phyloP scores from a whole-genome alignment of 2,329 filamentous ascomycete genomes.

The Diaporthe sp. region DNA sequence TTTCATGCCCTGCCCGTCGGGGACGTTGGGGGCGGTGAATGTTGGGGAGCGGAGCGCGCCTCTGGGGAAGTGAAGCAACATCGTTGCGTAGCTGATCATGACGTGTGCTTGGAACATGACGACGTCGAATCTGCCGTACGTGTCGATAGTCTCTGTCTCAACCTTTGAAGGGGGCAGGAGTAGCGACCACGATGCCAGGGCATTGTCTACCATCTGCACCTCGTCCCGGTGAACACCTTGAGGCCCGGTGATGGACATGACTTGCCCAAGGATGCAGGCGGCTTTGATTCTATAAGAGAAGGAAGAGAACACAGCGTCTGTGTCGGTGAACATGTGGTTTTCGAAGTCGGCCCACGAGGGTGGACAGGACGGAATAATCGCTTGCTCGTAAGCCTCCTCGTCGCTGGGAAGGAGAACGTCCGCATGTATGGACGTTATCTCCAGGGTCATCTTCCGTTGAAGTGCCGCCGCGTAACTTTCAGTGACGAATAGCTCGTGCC shows the following conservation, averaged over 20 bases:
- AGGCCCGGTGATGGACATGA: background rate
- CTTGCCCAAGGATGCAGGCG: background rate
- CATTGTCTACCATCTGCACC: background rate
- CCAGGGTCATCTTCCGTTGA: background rate
- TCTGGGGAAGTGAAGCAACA: background rate
- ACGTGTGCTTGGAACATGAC: background rate
- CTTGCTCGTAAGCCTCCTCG: background rate
- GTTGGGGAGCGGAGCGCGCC: background rate
- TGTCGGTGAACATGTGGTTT: background rate
- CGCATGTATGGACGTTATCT: background rate
- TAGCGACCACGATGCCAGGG: background rate
- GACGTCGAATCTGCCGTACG: background rate
- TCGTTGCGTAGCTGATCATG: constrained; percentile 3
- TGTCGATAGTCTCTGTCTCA: background rate
- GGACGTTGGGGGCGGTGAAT: background rate
- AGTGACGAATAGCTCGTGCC: background rate
- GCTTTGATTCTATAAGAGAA: background rate
- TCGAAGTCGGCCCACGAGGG: background rate
- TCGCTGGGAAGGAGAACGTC: background rate
- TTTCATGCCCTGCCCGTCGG: background rate
- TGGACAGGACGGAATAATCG: background rate
- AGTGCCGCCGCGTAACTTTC: background rate
- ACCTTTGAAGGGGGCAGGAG: background rate
- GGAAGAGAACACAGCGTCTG: background rate
- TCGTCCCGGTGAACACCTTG: background rate